These are phyloP conservation scores for Cercospora sp. DNA, from an alignment of 2,329 filamentous ascomycete species.

Conservation along the genomic window DNA sequence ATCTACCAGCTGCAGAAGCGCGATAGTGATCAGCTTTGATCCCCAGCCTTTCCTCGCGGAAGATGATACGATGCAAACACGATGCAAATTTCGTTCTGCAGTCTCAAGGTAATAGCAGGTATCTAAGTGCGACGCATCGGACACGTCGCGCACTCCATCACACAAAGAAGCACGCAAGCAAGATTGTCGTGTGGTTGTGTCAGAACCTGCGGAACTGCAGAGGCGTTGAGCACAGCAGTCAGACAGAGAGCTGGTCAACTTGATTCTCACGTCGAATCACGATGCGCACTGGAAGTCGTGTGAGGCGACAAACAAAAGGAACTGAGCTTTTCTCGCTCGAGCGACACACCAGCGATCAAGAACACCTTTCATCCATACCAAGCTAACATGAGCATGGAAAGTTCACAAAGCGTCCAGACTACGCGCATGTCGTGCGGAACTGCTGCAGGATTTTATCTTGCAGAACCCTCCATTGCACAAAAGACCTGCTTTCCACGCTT, in stretches of 20 bases:
- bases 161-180: not conserved
- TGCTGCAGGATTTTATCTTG: not conserved
- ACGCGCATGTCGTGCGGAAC: not conserved
- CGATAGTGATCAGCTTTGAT: not conserved
- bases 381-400: not conserved
- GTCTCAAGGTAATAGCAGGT: not conserved
- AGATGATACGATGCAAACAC: not conserved
- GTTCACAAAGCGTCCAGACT: not conserved
- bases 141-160: slow-evolving; percentile 1
- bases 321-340: not conserved
- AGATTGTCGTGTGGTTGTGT: not conserved
- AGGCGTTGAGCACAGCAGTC: not conserved
- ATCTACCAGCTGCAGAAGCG: not conserved
- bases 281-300: not conserved
- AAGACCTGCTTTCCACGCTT: not conserved
- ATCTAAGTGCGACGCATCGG: not conserved
- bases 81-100: not conserved
- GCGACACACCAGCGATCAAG: not conserved
- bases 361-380: not conserved
- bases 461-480: not conserved
- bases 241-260: not conserved
- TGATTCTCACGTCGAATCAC: not conserved
- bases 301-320: not conserved
- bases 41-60: not conserved
- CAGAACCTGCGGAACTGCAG: not conserved